A percentile compares a stretch with the other conserved stretches of the same genome.
Evolutionary conservation across 345 rosid genomes (phyloP).

Genomic region (Eucalyptus leucophloia): DNA sequence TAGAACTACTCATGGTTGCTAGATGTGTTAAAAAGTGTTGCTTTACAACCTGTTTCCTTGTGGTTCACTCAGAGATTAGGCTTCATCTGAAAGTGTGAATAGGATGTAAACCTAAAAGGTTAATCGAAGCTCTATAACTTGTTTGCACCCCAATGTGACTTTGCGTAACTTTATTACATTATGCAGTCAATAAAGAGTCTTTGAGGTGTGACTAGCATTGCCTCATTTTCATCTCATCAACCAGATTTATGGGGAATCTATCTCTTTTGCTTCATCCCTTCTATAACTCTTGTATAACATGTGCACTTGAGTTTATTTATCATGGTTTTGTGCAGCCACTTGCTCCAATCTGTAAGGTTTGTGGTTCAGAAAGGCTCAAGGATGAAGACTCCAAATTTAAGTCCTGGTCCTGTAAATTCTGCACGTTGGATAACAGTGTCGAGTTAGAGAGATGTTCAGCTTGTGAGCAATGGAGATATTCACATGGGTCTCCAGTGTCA

Average conservation of each 20-base stretch:
- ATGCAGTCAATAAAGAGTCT: background rate
- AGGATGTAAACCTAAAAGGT: background rate
- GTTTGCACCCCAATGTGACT: background rate
- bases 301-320: background rate
- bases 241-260: background rate
- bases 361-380: conserved; percentile 38
- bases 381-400: conserved; percentile 25
- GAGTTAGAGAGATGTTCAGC: conserved; percentile 63
- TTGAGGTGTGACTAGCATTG: background rate
- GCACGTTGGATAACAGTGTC: conserved; percentile 55
- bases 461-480: conserved; percentile 84
- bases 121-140: background rate
- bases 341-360: conserved; percentile 60
- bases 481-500: conserved; percentile 54
- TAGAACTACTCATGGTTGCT: background rate
- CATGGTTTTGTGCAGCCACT: conserved; percentile 30
- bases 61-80: background rate
- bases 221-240: background rate
- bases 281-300: background rate
- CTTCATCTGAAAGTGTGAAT: background rate
- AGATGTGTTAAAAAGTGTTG: background rate
- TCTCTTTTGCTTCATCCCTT: background rate
- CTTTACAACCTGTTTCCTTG: background rate
- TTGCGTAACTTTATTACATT: background rate
- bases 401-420: conserved; percentile 66